phyloP scores from a whole-genome alignment of 2,329 filamentous ascomycete species.

The Colletotrichum noveboracense region DNA sequence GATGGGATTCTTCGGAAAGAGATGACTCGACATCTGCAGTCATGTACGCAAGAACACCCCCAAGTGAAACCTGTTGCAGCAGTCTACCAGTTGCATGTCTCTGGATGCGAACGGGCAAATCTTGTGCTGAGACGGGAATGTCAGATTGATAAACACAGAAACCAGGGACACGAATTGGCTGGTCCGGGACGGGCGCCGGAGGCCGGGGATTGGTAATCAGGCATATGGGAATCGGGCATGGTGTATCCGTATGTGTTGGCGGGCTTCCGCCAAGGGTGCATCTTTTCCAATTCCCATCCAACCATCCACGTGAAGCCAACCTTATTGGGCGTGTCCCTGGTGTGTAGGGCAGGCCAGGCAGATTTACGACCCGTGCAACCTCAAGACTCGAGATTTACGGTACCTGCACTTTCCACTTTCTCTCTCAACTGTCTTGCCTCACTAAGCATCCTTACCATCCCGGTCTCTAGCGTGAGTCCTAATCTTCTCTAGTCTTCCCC shows the following conservation, averaged over 20 bases:
- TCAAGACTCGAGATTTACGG: slow-evolving; percentile 1
- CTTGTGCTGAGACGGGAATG: not conserved
- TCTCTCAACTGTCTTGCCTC: not conserved
- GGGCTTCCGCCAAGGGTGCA: not conserved
- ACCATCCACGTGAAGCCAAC: not conserved
- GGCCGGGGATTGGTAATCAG: not conserved
- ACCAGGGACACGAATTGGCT: not conserved
- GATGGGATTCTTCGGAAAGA: not conserved
- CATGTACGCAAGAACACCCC: not conserved
- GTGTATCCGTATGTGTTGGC: not conserved
- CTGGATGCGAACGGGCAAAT: not conserved
- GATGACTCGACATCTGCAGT: not conserved
- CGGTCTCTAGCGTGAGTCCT: not conserved
- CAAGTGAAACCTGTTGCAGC: not conserved
- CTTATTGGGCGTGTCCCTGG: not conserved
- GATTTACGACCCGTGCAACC: slow-evolving; percentile 2
- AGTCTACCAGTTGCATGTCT: not conserved
- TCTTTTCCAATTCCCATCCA: not conserved
- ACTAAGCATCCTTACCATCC: not conserved
- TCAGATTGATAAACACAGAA: not conserved
- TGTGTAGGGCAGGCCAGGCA: not conserved
- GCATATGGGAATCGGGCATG: not conserved
- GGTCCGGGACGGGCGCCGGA: not conserved
- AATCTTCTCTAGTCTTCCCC: not conserved
- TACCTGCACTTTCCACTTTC: not conserved